phyloP scores from a whole-genome alignment of 306 rosid genomes.

The Vicia faba region DNA sequence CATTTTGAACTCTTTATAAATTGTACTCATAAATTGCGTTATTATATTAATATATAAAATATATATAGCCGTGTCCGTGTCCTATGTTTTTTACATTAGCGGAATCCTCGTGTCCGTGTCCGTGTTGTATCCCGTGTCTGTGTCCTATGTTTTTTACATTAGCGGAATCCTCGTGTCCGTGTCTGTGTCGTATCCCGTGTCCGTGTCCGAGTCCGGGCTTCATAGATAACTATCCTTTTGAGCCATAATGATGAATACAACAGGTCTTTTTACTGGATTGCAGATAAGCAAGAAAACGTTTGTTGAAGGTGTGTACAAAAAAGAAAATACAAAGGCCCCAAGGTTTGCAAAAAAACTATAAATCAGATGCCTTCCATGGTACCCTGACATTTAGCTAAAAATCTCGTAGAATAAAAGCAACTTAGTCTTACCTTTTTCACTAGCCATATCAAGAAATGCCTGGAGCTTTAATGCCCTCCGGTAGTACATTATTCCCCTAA shows the following conservation, averaged over 20 bases:
- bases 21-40: too few species aligned
- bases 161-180: too few species aligned
- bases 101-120: too few species aligned
- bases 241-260: constrained; percentile 28
- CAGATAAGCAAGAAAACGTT: constrained; percentile 12
- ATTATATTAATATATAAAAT: too few species aligned
- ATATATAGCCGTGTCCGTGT: too few species aligned
- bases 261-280: constrained; percentile 11
- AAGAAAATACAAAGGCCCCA: constrained; percentile 22
- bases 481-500: constrained; percentile 98
- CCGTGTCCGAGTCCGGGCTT: too few species aligned
- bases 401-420: constrained; percentile 33
- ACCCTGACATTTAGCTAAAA: constrained; percentile 19
- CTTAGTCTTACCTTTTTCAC: constrained; percentile 60
- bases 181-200: too few species aligned
- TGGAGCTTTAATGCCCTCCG: constrained; percentile 96
- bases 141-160: too few species aligned
- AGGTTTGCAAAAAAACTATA: constrained; percentile 26
- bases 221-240: too few species aligned
- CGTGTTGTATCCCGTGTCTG: too few species aligned
- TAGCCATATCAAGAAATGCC: constrained; percentile 98
- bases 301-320: constrained; percentile 16
- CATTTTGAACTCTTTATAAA: too few species aligned
- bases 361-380: constrained; percentile 20
- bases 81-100: too few species aligned